Evolutionary conservation across 108 stramenopile genomes (phyloP).

Genomic region (Cyclostephanos invisitatus): DNA sequence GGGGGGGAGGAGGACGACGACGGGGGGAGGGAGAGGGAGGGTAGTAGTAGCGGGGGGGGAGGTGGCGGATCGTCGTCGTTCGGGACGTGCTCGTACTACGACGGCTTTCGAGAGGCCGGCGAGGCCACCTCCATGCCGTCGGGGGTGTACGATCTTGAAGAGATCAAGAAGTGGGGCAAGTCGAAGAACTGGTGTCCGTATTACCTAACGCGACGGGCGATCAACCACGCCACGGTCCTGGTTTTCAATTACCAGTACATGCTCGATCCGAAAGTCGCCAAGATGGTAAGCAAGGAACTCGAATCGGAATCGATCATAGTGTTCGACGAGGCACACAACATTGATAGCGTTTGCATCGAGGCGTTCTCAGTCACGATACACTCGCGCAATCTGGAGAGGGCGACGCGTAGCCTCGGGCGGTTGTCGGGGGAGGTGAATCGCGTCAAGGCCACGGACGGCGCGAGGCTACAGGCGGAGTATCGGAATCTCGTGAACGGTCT

Average conservation of each 20-base stretch:
- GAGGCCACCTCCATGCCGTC: slow-evolving; percentile 86
- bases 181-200: slow-evolving; percentile 97
- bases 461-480: slow-evolving; percentile 91
- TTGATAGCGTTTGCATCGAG: slow-evolving; percentile 99
- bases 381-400: slow-evolving; percentile 89
- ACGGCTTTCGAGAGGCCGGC: slow-evolving; percentile 88
- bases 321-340: slow-evolving; percentile 99
- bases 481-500: slow-evolving; percentile 85
- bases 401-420: slow-evolving; percentile 84
- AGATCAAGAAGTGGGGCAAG: slow-evolving; percentile 91
- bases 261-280: slow-evolving; percentile 94
- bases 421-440: slow-evolving; percentile 81
- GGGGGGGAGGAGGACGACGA: slow-evolving; percentile 22
- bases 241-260: slow-evolving; percentile 99
- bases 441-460: slow-evolving; percentile 86
- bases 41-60: too few species aligned
- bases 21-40: too few species aligned
- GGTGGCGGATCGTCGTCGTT: slow-evolving; percentile 46
- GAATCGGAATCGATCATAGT: slow-evolving; percentile 96
- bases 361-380: slow-evolving; percentile 95
- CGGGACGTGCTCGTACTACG: slow-evolving; percentile 93
- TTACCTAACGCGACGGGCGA: slow-evolving; percentile 95
- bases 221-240: slow-evolving; percentile 96
- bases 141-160: slow-evolving; percentile 95
- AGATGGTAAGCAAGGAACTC: slow-evolving; percentile 93